These are phyloP conservation scores for Posidonia oceanica DNA, from an alignment of 116 monocot species.

Conservation along the genomic window DNA sequence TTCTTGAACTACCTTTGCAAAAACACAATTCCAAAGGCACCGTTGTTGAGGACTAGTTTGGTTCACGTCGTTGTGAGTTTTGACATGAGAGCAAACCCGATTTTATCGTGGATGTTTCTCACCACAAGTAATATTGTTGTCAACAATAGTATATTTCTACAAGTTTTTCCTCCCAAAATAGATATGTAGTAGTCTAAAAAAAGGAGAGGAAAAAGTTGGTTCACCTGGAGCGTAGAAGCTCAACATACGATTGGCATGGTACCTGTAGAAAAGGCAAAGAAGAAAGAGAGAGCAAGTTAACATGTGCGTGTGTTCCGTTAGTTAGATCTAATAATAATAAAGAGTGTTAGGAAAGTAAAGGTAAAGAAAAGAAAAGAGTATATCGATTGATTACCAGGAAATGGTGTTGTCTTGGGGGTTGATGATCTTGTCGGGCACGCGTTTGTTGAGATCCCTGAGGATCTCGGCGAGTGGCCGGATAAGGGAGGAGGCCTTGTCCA, in stretches of 20 bases:
- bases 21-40: too few relatives aligned
- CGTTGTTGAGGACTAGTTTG: too few relatives aligned
- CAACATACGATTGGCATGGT: constrained; percentile 79
- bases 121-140: too few relatives aligned
- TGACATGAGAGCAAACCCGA: too few relatives aligned
- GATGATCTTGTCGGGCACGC: constrained; percentile 67
- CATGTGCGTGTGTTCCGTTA: too few relatives aligned
- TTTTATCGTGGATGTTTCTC: too few relatives aligned
- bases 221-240: constrained; percentile 95
- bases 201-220: too few relatives aligned
- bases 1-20: too few relatives aligned
- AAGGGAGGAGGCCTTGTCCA: constrained; percentile 4
- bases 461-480: constrained; percentile 61
- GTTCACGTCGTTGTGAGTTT: too few relatives aligned
- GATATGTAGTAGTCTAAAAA: too few relatives aligned
- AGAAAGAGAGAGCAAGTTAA: not conserved
- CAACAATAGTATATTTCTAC: too few relatives aligned
- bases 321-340: not conserved
- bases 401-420: constrained; percentile 34
- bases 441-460: constrained; percentile 74
- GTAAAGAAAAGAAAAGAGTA: not conserved
- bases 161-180: too few relatives aligned
- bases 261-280: constrained; percentile 26
- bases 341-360: not conserved
- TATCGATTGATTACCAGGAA: constrained; percentile 27